phyloP scores from a whole-genome alignment of 2,329 filamentous ascomycete genomes.

The Ophiostoma novo-ulmi region DNA sequence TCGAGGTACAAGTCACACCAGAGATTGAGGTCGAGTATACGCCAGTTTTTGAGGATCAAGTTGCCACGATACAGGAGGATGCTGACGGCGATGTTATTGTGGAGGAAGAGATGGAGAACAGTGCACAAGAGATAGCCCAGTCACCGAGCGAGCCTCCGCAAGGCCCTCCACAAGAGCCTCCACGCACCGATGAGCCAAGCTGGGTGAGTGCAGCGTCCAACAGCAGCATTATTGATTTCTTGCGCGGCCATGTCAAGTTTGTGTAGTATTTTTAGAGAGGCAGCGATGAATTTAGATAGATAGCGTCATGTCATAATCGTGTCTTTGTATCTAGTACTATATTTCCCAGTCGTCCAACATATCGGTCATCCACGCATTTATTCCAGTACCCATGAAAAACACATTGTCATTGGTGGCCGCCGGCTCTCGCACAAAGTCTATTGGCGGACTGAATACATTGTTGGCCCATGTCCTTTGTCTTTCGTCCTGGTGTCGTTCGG shows the following conservation, averaged over 20 bases:
- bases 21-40: neutral
- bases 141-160: neutral
- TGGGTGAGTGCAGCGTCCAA: constrained; percentile 30
- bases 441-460: neutral
- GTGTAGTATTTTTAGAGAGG: constrained; percentile 14
- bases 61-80: neutral
- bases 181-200: neutral
- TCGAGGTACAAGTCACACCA: neutral
- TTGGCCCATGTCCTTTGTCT: neutral
- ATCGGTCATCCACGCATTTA: constrained; percentile 17
- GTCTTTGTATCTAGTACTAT: neutral
- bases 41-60: neutral
- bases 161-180: neutral
- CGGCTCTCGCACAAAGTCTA: neutral
- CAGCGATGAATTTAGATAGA: neutral
- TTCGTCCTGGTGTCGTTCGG: neutral
- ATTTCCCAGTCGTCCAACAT: constrained; percentile 16
- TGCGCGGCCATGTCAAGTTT: constrained; percentile 30
- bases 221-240: constrained; percentile 30
- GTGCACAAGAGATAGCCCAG: neutral
- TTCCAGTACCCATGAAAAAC: neutral
- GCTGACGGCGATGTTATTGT: neutral
- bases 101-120: neutral
- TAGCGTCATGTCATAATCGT: neutral
- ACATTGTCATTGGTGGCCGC: neutral